These are phyloP conservation scores for Botrytis cinerea DNA, from an alignment of 2,329 filamentous ascomycete species.

Conservation along the genomic window DNA sequence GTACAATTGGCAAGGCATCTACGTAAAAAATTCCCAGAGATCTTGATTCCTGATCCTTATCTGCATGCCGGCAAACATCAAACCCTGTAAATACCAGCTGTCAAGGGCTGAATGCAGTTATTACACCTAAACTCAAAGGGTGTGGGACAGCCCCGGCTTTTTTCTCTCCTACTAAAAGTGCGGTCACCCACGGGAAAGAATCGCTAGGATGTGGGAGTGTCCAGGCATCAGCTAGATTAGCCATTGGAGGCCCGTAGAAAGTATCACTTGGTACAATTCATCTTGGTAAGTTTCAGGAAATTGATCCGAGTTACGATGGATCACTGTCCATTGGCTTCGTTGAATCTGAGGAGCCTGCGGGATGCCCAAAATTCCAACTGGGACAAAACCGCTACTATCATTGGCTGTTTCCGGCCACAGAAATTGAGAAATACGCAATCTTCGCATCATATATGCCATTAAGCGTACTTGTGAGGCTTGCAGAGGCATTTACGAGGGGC, in stretches of 20 bases:
- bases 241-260: neutral
- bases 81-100: neutral
- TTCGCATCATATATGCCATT: slow-evolving; percentile 4
- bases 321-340: neutral
- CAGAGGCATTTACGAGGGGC: slow-evolving; percentile 11
- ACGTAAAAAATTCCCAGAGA: neutral
- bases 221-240: neutral
- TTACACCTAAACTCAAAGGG: neutral
- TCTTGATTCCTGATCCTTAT: slow-evolving; percentile 11
- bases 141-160: neutral
- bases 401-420: neutral
- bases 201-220: neutral
- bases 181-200: neutral
- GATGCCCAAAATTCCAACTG: neutral
- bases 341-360: neutral
- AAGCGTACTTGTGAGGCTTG: slow-evolving; percentile 10
- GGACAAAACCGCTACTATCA: neutral
- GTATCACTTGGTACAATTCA: neutral
- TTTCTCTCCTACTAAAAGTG: neutral
- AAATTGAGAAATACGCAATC: slow-evolving; percentile 27
- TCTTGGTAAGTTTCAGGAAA: neutral
- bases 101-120: neutral
- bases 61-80: neutral
- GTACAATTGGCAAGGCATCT: neutral
- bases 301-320: neutral